Evolutionary conservation across 129 eudicot species (phyloP).

Genomic region (Mikania micrantha): DNA sequence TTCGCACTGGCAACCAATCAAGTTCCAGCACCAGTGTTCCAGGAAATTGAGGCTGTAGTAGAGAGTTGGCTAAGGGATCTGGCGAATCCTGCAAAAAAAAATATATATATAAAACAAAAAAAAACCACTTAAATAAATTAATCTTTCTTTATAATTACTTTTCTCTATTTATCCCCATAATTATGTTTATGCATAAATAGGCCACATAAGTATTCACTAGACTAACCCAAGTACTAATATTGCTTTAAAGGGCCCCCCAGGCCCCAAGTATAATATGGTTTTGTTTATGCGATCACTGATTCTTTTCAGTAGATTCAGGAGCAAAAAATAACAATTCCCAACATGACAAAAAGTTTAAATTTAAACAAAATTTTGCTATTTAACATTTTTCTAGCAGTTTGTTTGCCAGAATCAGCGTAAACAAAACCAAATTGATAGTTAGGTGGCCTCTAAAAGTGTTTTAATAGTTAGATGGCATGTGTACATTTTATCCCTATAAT

Average conservation of each 20-base stretch:
- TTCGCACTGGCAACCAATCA: slow-evolving; percentile 87
- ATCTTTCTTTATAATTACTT: not conserved
- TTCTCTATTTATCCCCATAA: not conserved
- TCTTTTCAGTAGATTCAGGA: not conserved
- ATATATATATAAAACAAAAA: too few species aligned
- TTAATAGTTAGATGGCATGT: not conserved
- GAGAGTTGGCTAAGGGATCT: slow-evolving; percentile 89
- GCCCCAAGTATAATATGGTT: not conserved
- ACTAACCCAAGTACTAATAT: not conserved
- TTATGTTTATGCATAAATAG: not conserved
- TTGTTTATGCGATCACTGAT: not conserved
- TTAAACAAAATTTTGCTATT: not conserved
- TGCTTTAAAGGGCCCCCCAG: not conserved
- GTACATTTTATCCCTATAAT: not conserved
- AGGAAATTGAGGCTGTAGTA: slow-evolving; percentile 90
- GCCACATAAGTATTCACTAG: not conserved
- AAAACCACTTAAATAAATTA: not conserved
- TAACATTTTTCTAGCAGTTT: not conserved
- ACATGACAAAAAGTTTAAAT: not conserved
- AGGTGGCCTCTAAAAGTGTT: not conserved
- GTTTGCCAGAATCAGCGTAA: not conserved
- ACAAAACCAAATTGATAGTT: not conserved
- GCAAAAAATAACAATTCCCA: not conserved
- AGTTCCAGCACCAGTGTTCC: slow-evolving; percentile 96
- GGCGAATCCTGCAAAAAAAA: slow-evolving; percentile 71